phyloP scores from a whole-genome alignment of 345 rosid genomes.

The Cardamine chenopodiifolia region DNA sequence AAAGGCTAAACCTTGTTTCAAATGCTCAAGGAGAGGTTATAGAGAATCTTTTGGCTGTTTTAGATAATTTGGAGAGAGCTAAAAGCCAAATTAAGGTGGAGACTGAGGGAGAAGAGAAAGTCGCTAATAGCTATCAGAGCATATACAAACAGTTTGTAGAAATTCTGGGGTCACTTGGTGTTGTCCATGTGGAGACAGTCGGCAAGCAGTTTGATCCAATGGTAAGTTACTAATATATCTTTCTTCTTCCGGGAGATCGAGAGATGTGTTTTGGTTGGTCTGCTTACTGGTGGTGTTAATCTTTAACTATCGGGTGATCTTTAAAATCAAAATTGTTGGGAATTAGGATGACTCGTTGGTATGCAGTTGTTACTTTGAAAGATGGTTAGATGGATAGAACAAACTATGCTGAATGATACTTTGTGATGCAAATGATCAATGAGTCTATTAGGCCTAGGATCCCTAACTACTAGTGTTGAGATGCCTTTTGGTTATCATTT shows the following conservation, averaged over 20 bases:
- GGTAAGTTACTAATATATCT: slow-evolving; percentile 61
- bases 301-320: neutral
- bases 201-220: slow-evolving; percentile 89
- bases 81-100: slow-evolving; percentile 80
- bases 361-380: neutral
- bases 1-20: slow-evolving; percentile 73
- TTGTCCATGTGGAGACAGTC: slow-evolving; percentile 76
- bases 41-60: slow-evolving; percentile 73
- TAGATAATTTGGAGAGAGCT: slow-evolving; percentile 98
- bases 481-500: slow-evolving; percentile 14
- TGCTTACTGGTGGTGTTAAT: neutral
- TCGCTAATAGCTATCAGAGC: slow-evolving; percentile 87
- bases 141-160: slow-evolving; percentile 89
- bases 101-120: slow-evolving; percentile 89
- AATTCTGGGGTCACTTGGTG: slow-evolving; percentile 75
- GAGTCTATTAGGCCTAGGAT: neutral
- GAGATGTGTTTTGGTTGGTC: neutral
- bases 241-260: neutral
- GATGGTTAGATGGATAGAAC: slow-evolving; percentile 14
- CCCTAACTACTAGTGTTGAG: neutral
- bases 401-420: neutral
- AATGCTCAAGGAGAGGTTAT: slow-evolving; percentile 95
- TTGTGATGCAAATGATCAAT: neutral
- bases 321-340: neutral
- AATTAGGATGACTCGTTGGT: neutral